phyloP scores from a whole-genome alignment of 108 stramenopile genomes.

The Nannochloropsis granulata region DNA sequence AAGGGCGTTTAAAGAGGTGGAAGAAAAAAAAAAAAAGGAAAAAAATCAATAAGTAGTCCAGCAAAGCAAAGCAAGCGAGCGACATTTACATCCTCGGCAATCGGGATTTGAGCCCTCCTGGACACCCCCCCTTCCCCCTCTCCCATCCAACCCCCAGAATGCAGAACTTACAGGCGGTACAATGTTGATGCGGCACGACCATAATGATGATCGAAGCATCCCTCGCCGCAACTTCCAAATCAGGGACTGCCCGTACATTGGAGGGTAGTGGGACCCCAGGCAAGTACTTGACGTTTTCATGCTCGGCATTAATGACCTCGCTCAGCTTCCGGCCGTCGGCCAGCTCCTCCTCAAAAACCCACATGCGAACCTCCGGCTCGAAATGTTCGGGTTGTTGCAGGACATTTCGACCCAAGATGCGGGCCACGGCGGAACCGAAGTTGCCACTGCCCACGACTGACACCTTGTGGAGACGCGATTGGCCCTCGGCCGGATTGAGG shows the following conservation, averaged over 20 bases:
- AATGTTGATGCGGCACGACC: conserved; percentile 86
- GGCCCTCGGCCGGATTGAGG: too few species aligned
- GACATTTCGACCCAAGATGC: conserved; percentile 57
- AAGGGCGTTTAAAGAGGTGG: too few species aligned
- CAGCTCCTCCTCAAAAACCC: conserved; percentile 77
- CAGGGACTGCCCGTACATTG: conserved; percentile 67
- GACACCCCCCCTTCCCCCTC: background rate
- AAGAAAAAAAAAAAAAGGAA: too few species aligned
- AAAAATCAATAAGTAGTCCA: too few species aligned
- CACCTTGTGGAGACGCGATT: conserved; percentile 23
- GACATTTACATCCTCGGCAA: too few species aligned
- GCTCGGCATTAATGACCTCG: conserved; percentile 68
- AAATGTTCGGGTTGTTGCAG: conserved; percentile 50
- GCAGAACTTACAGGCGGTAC: background rate
- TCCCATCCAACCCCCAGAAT: background rate
- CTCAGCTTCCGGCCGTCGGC: conserved; percentile 49
- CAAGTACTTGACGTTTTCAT: conserved; percentile 93
- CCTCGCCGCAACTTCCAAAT: conserved; percentile 58
- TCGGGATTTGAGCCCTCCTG: too few species aligned
- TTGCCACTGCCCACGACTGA: conserved; percentile 85
- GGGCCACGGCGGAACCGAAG: conserved; percentile 80
- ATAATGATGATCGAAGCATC: conserved; percentile 76
- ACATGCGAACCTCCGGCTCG: conserved; percentile 61
- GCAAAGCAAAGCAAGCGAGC: too few species aligned
- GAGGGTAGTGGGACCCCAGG: conserved; percentile 66